Evolutionary conservation across 2,329 filamentous ascomycete species (phyloP), one percentile per base, ranked within the genome.

Genomic region (Tolypocladium album): DNA sequence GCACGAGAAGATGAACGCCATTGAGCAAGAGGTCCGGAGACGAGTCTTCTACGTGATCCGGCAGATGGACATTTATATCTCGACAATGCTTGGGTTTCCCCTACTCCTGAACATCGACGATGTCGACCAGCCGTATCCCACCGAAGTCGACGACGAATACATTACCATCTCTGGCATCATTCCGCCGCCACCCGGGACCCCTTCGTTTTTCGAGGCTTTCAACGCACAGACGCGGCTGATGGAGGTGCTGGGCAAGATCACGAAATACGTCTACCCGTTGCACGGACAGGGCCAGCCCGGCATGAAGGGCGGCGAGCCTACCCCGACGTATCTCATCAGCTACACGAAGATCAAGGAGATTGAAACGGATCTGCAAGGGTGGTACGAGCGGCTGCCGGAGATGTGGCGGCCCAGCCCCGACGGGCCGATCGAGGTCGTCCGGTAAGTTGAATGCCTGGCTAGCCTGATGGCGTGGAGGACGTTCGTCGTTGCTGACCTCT

Each of bases 401-500:
- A 84, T 86, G 59, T 85, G 96, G 74, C 87, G 88, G 62, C 92
- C 92, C 1, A 91, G 90, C 62, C 83, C 87, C 0, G 90, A 94
- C 57, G 88, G 87, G 0, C 81, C 87, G 1, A 82, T 87, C 40
- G 86, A 92, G 67, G 82, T 92, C 31, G 83, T 92, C 66, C 82
- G 90, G 90, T 90, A 81, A 77, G 83, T 72, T 12, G 3, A 31
- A 2, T 22, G 40, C 50, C 2, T 22, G 50, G 27, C 6, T 4
- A 9, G 22, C 50, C 27, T 36, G 45, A 50, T 15, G 11, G 45
- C 22, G 17, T n/a, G 4, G 27, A 31, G 36, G 31, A 22, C 31
- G 50, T 20, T 55, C 31, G 20, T 55, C 11, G 31, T 36, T 36
- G 11, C 45, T 42, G 31, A 39, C 36, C 24, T 24, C 15, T 47